phyloP scores from a whole-genome alignment of 2,329 filamentous ascomycete genomes.

The Neopestalotiopsis clavispora region DNA sequence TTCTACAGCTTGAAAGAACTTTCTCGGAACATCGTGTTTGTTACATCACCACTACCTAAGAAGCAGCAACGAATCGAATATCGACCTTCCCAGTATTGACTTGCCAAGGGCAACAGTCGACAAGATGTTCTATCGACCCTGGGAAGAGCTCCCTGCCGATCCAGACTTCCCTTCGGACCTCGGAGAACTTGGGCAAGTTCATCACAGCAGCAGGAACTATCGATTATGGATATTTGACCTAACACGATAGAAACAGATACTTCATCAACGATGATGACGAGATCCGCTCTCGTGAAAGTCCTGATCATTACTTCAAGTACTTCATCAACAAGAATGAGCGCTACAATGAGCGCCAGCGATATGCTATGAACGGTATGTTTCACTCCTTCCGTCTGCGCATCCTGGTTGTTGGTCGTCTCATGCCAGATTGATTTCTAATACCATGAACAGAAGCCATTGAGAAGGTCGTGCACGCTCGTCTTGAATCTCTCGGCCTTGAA shows the following conservation, averaged over 20 bases:
- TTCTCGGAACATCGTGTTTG: no score
- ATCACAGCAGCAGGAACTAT: not conserved
- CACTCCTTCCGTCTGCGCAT: not conserved
- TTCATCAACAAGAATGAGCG: constrained; percentile 75
- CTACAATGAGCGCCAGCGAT: constrained; percentile 76
- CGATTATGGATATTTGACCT: not conserved
- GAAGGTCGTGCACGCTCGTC: constrained; percentile 63
- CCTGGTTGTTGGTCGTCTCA: not conserved
- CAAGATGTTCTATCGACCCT: constrained; percentile 77
- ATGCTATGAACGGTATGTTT: constrained; percentile 72
- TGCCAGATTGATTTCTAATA: not conserved
- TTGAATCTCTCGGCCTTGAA: constrained; percentile 63
- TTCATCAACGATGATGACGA: constrained; percentile 79
- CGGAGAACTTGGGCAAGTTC: constrained; percentile 70
- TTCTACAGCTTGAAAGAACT: no score
- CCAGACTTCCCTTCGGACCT: constrained; percentile 69
- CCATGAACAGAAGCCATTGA: constrained; percentile 62
- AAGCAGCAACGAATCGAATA: no score
- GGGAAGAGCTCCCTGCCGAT: constrained; percentile 73
- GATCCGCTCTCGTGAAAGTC: constrained; percentile 71
- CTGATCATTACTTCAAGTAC: constrained; percentile 75
- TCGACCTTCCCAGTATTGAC: not conserved
- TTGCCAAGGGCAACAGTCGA: not conserved
- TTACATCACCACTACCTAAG: no score
- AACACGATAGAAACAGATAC: constrained; percentile 58